These are phyloP conservation scores for Exophiala xenobiotica DNA, from an alignment of 2,329 filamentous ascomycete genomes.

Conservation along the genomic window DNA sequence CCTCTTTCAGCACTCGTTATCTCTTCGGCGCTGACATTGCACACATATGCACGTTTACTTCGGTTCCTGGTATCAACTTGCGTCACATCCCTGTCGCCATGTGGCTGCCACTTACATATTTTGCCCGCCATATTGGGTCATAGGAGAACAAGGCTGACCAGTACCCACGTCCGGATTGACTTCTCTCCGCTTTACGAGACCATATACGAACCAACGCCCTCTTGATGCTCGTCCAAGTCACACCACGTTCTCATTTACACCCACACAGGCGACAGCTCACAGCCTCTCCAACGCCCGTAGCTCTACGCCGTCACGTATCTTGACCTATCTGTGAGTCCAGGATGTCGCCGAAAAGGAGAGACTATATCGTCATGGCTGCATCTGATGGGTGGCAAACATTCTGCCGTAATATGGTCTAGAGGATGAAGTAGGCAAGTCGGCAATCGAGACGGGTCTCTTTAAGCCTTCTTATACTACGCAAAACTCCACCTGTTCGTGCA, in stretches of 20 bases:
- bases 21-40: neutral
- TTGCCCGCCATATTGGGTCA: neutral
- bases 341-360: neutral
- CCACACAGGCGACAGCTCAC: neutral
- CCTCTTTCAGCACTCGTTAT: neutral
- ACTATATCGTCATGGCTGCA: neutral
- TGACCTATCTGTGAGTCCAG: too few relatives aligned
- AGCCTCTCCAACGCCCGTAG: neutral
- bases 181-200: constrained; percentile 2
- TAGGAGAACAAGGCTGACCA: neutral
- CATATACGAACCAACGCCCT: neutral
- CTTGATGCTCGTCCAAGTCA: neutral
- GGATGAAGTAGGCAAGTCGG: too few relatives aligned
- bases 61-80: neutral
- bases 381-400: neutral
- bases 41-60: neutral
- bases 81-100: constrained; percentile 1
- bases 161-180: neutral
- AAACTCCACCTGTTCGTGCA: neutral
- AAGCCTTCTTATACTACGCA: neutral
- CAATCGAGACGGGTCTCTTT: neutral
- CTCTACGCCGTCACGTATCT: neutral
- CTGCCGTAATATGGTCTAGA: neutral
- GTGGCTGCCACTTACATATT: neutral
- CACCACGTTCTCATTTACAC: neutral